These are phyloP conservation scores for Myxozyma melibiosi DNA, from an alignment of 805 yeast species.

Conservation along the genomic window DNA sequence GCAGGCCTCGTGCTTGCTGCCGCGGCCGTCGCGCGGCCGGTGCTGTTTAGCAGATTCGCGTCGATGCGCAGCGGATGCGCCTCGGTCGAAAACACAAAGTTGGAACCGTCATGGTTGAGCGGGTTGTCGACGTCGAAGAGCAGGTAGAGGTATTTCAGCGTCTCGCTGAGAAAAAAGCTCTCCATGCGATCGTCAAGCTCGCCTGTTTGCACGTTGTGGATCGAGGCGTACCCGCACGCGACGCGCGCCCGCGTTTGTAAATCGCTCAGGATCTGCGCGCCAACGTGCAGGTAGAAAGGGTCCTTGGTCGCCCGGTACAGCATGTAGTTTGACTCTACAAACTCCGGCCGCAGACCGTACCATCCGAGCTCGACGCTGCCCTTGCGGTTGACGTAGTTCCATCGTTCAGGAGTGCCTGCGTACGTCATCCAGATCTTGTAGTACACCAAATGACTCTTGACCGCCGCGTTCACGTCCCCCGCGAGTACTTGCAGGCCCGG, in stretches of 20 bases:
- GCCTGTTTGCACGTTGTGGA: constrained; percentile 66
- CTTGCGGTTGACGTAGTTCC: constrained; percentile 52
- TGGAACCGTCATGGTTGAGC: constrained; percentile 48
- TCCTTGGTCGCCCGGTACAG: constrained; percentile 82
- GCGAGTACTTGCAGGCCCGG: constrained; percentile 80
- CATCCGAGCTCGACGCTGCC: constrained; percentile 47
- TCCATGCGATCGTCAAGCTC: constrained; percentile 81
- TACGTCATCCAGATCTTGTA: constrained; percentile 78
- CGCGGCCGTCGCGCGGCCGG: background rate
- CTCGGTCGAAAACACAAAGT: constrained; percentile 74
- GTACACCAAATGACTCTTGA: constrained; percentile 59
- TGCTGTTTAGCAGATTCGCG: constrained; percentile 35
- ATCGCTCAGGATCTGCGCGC: constrained; percentile 62
- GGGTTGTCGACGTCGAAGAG: constrained; percentile 70
- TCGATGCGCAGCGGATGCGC: constrained; percentile 88
- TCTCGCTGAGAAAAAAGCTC: constrained; percentile 84
- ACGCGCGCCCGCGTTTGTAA: constrained; percentile 56
- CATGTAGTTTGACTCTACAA: constrained; percentile 84
- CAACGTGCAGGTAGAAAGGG: constrained; percentile 78
- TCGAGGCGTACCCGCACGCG: constrained; percentile 80
- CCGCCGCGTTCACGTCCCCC: constrained; percentile 72
- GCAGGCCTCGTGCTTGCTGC: background rate
- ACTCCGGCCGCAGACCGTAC: constrained; percentile 93
- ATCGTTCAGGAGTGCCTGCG: constrained; percentile 86
- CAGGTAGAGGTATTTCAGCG: constrained; percentile 77